phyloP scores from a whole-genome alignment of 768 basidiomycete genomes.

The Tulasnella sp. region DNA sequence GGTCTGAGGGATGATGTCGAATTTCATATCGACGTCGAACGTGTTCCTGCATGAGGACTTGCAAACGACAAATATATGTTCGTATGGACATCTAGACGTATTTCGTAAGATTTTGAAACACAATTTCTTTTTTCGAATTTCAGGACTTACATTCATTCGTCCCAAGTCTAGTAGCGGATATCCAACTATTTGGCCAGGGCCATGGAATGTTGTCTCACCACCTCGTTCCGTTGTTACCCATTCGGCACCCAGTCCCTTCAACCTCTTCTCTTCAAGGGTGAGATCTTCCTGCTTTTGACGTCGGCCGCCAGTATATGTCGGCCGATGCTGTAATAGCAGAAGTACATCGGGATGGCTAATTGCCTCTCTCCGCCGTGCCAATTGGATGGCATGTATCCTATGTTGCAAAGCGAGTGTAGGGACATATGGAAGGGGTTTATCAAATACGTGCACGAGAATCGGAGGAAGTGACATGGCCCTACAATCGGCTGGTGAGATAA shows the following conservation, averaged over 20 bases:
- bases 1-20: constrained; percentile 45
- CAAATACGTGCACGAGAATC: constrained; percentile 66
- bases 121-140: no score
- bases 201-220: constrained; percentile 93
- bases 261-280: constrained; percentile 44
- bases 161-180: constrained; percentile 87
- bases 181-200: constrained; percentile 92
- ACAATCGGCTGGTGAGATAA: no score
- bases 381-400: constrained; percentile 51
- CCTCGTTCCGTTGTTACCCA: constrained; percentile 73
- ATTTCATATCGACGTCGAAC: constrained; percentile 49
- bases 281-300: constrained; percentile 52
- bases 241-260: constrained; percentile 74
- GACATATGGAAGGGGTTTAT: constrained; percentile 61
- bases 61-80: constrained; percentile 75
- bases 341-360: constrained; percentile 43
- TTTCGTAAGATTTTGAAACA: no score
- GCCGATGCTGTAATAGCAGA: constrained; percentile 76
- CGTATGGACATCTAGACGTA: constrained; percentile 34
- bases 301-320: constrained; percentile 91
- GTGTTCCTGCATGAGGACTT: constrained; percentile 53
- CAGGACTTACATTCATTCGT: constrained; percentile 56
- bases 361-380: constrained; percentile 34
- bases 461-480: constrained; percentile 31
- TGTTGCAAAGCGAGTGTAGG: constrained; percentile 59